A percentile compares a stretch with the other conserved stretches of the same genome.
Conservation (phyloP, 2,329 filamentous ascomycete species). For the Fusarium equiseti region DNA sequence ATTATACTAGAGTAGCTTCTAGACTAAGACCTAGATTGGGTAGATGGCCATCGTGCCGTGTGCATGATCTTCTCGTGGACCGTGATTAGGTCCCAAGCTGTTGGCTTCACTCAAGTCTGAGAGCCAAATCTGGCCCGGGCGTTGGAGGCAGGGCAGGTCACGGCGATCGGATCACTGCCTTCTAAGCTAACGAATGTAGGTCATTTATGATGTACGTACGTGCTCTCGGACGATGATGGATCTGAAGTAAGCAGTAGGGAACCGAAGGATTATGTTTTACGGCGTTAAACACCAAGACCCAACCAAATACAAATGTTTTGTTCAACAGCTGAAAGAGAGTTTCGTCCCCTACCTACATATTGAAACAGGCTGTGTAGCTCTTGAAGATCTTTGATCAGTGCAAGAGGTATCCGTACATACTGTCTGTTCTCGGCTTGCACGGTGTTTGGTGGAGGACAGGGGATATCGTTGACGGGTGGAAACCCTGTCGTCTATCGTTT, state of each 20-base stretch:
- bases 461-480: slow-evolving; percentile 20
- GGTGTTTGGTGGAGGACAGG: slow-evolving; percentile 28
- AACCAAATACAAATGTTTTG: slow-evolving; percentile 42
- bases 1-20: not conserved
- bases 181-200: not conserved
- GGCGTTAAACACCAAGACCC: slow-evolving; percentile 11
- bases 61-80: slow-evolving; percentile 34
- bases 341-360: slow-evolving; percentile 38
- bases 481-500: slow-evolving; percentile 36
- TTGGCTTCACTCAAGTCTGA: slow-evolving; percentile 19
- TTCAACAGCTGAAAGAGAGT: slow-evolving; percentile 42
- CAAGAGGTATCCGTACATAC: not conserved
- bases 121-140: slow-evolving; percentile 28
- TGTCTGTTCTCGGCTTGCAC: slow-evolving; percentile 25
- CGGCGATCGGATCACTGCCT: slow-evolving; percentile 9
- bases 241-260: slow-evolving; percentile 3
- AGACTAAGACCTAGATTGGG: slow-evolving; percentile 9
- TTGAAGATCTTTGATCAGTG: not conserved
- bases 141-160: slow-evolving; percentile 26
- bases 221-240: not conserved
- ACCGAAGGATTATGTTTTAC: not conserved
- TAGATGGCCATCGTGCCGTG: slow-evolving; percentile 21
- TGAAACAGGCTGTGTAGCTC: not conserved
- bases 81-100: slow-evolving; percentile 38
- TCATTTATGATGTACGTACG: not conserved